phyloP scores from a whole-genome alignment of 1,284 basidiomycete genomes.

The Leccinum brunneo-olivaceum region DNA sequence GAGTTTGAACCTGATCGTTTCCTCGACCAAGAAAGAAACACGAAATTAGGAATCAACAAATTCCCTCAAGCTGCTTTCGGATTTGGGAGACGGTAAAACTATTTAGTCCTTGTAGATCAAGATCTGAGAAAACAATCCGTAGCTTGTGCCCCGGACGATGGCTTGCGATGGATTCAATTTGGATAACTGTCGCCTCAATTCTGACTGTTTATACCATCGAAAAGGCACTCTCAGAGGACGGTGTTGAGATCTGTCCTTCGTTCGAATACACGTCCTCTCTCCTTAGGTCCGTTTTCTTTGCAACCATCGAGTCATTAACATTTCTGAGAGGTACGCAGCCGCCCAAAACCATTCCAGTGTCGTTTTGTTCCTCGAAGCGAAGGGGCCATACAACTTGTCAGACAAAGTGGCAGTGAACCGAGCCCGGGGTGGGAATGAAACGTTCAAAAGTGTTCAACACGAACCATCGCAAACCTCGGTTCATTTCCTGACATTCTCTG shows the following conservation, averaged over 20 bases:
- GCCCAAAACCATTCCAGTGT: slow-evolving; percentile 40
- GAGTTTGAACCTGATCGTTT: slow-evolving; percentile 22
- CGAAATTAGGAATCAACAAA: slow-evolving; percentile 21
- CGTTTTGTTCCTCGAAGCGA: slow-evolving; percentile 36
- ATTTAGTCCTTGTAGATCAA: background rate
- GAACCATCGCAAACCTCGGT: background rate
- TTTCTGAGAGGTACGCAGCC: slow-evolving; percentile 27
- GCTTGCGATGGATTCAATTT: slow-evolving; percentile 42
- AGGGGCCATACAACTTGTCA: slow-evolving; percentile 20
- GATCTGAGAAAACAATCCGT: background rate
- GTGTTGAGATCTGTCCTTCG: slow-evolving; percentile 35
- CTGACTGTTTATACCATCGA: slow-evolving; percentile 38
- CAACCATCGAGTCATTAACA: background rate
- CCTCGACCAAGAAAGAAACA: slow-evolving; percentile 19
- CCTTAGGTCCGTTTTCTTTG: slow-evolving; percentile 33
- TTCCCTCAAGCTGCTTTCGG: slow-evolving; percentile 34
- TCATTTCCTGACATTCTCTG: background rate
- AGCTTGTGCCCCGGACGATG: slow-evolving; percentile 44
- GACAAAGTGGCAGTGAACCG: slow-evolving; percentile 3
- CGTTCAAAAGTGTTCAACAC: background rate
- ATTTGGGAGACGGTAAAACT: slow-evolving; percentile 36
- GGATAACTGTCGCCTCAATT: slow-evolving; percentile 42
- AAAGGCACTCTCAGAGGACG: slow-evolving; percentile 36
- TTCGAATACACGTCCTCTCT: slow-evolving; percentile 37
- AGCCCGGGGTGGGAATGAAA: background rate